Evolutionary conservation across 768 basidiomycete species (phyloP), one percentile per base, ranked within the genome.

Genomic region (Tremella fuciformis): DNA sequence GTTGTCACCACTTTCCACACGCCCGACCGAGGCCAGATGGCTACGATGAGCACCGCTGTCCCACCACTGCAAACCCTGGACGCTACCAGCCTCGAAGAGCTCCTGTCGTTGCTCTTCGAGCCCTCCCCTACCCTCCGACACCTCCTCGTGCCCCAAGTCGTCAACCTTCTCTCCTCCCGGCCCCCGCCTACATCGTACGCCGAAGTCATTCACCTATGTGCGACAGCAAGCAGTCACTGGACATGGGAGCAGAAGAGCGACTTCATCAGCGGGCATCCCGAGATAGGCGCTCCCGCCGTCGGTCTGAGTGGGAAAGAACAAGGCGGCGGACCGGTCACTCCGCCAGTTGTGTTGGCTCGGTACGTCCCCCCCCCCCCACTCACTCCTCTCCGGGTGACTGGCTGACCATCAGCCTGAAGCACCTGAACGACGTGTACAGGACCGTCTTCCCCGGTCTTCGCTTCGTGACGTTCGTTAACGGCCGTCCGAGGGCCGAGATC

Each of bases 381-480:
- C 13, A 49, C 21, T 11, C 47, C 47, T 21, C 11, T 13, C 13
- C n/a, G n/a, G 2, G 15, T 13, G 25, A n/a, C n/a, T 50, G n/a
- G 44, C 52, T 41, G 39, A 11, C 52, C 9, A 34, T 26, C 4
- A 26, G 19, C 2, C 82, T 96, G 16, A 81, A 74, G 29, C 83
- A 88, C 64, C 82, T 94, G 50, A 96, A 96, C 65, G 81, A 79
- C 11, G 83, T 83, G 63, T 94, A 93, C 70, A 89, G 92, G 72
- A 78, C 71, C 25, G 78, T 78, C 53, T 94, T 86, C 69, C 84
- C 87, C 0, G 85, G 87, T 2, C 73, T 96, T 63, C 82, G 88
- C 18, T 94, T 91, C 71, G 89, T 96, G 78, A 92, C 90, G 4
- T 96, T 92, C 70, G 92, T 94, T 40, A 90, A 91, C 69, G 89